Evolutionary conservation across 176 grass and related monocot genomes (phyloP), one percentile per base, ranked within the genome.

Genomic region (Oryza glumipatula): DNA sequence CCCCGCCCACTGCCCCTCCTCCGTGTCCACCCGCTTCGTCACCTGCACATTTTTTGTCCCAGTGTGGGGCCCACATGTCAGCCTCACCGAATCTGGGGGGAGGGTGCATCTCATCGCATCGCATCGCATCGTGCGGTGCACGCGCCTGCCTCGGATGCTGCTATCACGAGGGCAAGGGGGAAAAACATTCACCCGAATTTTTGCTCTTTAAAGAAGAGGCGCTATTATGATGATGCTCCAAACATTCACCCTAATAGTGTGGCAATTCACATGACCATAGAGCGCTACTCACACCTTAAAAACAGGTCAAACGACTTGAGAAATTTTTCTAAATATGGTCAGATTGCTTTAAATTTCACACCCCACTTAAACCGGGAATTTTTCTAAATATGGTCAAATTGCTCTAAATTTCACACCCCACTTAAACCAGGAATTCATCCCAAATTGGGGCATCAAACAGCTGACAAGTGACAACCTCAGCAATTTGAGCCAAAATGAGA

Each of bases 1-100:
- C 46, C 89, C 91, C 8, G 11, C 17, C 96, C 91, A 99, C 46
- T 69, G 76, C 2, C 84, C 89, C 17, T 94, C 96, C 68, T 36
- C 91, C 46, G 96, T 99, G 66, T 99, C 93, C 90, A 99, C 96
- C 70, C 96, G 87, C 84, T 99, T 99, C 70, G 96, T 99, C 88
- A 99, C 96, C 96, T 98, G 87, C 39, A 43, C 16, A 3, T 35
- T 35, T 3, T 3, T 10, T 30, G 28, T 30, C 28, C 28, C 28
- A 30, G 15, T 28, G 3, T 54, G 19, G 30, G 30, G 3, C 54
- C 4, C 54, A 21, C 54, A 5, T 17, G 54, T 58, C 54, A 58
- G 54, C 6, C 54, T 58, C 54, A 21, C 49, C 14, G 49, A 16
- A 16, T 16, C 28, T 30, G 1, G 28, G 28, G 28, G 28, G 28